Base-by-base conservation (phyloP, 116 monocot genomes). In the Thalassia testudinum region DNA sequence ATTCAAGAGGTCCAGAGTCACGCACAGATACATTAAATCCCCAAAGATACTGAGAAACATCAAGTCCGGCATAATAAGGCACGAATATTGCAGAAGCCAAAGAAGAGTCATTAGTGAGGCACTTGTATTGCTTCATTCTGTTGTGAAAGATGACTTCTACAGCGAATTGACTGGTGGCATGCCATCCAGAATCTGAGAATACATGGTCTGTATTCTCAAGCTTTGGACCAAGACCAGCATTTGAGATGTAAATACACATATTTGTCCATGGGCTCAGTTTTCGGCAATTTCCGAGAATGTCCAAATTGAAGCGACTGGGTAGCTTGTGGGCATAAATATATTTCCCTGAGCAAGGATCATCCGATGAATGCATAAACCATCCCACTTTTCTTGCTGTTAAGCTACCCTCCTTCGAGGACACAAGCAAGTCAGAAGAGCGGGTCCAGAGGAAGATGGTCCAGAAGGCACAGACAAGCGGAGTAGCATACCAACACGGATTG, bases 51-150 rank as follows among this genome's bases (percentile, higher is more conserved):
- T 86, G 24, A 2, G 86, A 63, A 21, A 82, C 72, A 54, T 91
- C 85, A 50, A 91, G 82, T 18, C 91, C 86, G 18, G 86, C 86
- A 64, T 91, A 91, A 57, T 81, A 85, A 17, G 91, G 91, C 17
- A 85, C 91, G 49, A 85, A 91, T 1, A 91, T 47, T 0, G 86
- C 85, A 12, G 81, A 72, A 7, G 91, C 91, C 37, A 79, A 47
- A n/a, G 86, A 74, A 1, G 91, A 79, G 69, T 91, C 91, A 1
- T 74, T 64, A 5, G 91, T 91, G 40, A 85, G 62, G 64, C 91
- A 91, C 38, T 76, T 75, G 24, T 91, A 85, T 58, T 82, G 86
- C 64, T 82, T 85, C 91, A 91, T 85, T 38, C 91, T 43, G 48
- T 82, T 76, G 52, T 66, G 74, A 60, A 91, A 91, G 40, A 91